Evolutionary conservation across 192 early-diverging fungal genomes (phyloP).

Genomic region (Rhizophlyctis rosea): DNA sequence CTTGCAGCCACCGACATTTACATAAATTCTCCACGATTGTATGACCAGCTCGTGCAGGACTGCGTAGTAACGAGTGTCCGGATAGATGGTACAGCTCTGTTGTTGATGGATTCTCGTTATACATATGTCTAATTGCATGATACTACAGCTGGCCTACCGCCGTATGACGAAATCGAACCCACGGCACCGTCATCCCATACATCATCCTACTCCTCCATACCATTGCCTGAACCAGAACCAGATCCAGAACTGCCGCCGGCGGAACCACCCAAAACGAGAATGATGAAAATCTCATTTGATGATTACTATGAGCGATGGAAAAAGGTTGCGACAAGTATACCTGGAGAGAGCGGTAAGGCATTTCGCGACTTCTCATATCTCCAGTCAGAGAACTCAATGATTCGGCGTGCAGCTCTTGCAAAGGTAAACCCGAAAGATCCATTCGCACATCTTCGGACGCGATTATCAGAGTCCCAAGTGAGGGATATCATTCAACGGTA

Average conservation of each 20-base stretch:
- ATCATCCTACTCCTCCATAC: conserved; percentile 1
- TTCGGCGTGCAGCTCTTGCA: not conserved
- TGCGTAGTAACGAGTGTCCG: conserved; percentile 47
- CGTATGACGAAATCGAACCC: conserved; percentile 18
- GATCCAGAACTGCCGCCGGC: conserved; percentile 3
- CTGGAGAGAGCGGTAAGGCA: conserved; percentile 1
- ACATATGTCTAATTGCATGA: conserved; percentile 10
- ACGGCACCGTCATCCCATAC: not conserved
- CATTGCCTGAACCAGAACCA: conserved; percentile 5
- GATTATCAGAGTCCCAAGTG: conserved; percentile 28
- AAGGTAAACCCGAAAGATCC: not conserved
- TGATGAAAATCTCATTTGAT: conserved; percentile 41
- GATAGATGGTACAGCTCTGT: conserved; percentile 24
- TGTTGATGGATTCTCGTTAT: conserved; percentile 5
- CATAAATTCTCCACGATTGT: conserved; percentile 35
- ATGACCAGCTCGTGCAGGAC: conserved; percentile 48
- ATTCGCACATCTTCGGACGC: not conserved
- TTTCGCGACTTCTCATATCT: not conserved
- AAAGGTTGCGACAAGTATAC: conserved; percentile 40
- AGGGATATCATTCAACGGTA: conserved; percentile 37
- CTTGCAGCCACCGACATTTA: conserved; percentile 43
- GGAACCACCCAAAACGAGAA: conserved; percentile 17
- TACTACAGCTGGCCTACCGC: conserved; percentile 10
- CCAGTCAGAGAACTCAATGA: not conserved
- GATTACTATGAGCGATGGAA: conserved; percentile 50